Evolutionary conservation across 2,329 filamentous ascomycete species (phyloP).

Genomic region (Karstenula rhodostoma): DNA sequence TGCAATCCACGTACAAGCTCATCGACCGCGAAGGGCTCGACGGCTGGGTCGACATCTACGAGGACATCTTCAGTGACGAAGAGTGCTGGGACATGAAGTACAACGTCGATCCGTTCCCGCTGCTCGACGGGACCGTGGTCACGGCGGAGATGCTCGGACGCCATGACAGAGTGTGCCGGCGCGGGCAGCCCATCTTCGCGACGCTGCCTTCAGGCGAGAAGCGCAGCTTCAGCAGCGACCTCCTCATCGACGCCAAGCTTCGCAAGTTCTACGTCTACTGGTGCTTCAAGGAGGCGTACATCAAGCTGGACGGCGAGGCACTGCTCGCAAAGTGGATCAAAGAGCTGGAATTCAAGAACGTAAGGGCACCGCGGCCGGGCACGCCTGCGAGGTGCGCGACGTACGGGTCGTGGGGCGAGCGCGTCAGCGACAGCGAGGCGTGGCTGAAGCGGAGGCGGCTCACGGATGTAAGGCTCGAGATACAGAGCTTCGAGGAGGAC

Average conservation of each 20-base stretch:
- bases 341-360: slow-evolving; percentile 72
- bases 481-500: slow-evolving; percentile 65
- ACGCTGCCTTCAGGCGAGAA: slow-evolving; percentile 47
- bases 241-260: slow-evolving; percentile 68
- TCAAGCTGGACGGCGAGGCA: slow-evolving; percentile 84
- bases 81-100: slow-evolving; percentile 72
- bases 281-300: slow-evolving; percentile 81
- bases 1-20: slow-evolving; percentile 67
- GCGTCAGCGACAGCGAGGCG: slow-evolving; percentile 58
- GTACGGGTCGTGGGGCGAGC: slow-evolving; percentile 56
- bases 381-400: slow-evolving; percentile 54
- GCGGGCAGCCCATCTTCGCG: slow-evolving; percentile 50
- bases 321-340: slow-evolving; percentile 76
- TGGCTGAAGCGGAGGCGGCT: slow-evolving; percentile 58
- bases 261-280: slow-evolving; percentile 79
- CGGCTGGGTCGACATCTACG: slow-evolving; percentile 74
- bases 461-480: slow-evolving; percentile 63
- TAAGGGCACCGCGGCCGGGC: slow-evolving; percentile 63
- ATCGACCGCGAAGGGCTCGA: slow-evolving; percentile 70
- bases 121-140: slow-evolving; percentile 55
- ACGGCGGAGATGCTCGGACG: slow-evolving; percentile 52
- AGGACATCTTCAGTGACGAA: slow-evolving; percentile 70
- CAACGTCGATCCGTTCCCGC: slow-evolving; percentile 52
- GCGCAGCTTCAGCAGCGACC: slow-evolving; percentile 51
- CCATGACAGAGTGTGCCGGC: slow-evolving; percentile 52